A percentile compares a stretch with the other conserved stretches of the same genome.
These are phyloP conservation scores for Neurospora sp. DNA, from an alignment of 495 filamentous ascomycete genomes.

Conservation along the genomic window DNA sequence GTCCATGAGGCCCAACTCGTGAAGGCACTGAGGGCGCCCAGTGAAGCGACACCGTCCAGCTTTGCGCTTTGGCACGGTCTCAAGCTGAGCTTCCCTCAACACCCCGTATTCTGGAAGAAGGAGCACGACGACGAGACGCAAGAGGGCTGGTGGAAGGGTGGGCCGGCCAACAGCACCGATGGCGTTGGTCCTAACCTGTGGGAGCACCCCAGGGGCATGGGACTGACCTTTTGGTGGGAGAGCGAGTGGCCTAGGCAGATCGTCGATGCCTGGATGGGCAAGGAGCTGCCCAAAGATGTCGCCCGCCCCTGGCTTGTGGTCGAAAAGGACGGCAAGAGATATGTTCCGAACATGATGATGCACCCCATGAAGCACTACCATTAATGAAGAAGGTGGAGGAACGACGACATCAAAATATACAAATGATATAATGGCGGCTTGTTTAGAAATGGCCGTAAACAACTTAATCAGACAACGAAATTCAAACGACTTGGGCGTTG, in stretches of 20 bases:
- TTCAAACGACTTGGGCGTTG: neutral
- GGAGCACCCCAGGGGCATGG: constrained; percentile 15
- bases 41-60: constrained; percentile 28
- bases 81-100: constrained; percentile 29
- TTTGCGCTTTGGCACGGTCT: constrained; percentile 34
- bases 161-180: constrained; percentile 13
- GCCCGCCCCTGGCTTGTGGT: constrained; percentile 16
- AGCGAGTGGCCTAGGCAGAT: constrained; percentile 16
- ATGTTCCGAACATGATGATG: constrained; percentile 21
- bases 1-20: constrained; percentile 23
- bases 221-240: constrained; percentile 27
- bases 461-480: neutral
- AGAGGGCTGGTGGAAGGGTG: constrained; percentile 27
- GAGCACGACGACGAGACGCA: constrained; percentile 10
- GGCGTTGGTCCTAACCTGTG: constrained; percentile 17
- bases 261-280: constrained; percentile 16
- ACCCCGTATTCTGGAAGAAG: constrained; percentile 21
- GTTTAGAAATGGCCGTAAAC: neutral
- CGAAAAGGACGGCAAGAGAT: constrained; percentile 16
- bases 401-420: neutral
- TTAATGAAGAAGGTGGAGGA: neutral
- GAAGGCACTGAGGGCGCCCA: constrained; percentile 19
- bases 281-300: constrained; percentile 1
- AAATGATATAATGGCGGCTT: neutral
- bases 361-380: constrained; percentile 23